These are phyloP conservation scores for Xylaria cubensis DNA, from an alignment of 495 filamentous ascomycete genomes.

Conservation along the genomic window DNA sequence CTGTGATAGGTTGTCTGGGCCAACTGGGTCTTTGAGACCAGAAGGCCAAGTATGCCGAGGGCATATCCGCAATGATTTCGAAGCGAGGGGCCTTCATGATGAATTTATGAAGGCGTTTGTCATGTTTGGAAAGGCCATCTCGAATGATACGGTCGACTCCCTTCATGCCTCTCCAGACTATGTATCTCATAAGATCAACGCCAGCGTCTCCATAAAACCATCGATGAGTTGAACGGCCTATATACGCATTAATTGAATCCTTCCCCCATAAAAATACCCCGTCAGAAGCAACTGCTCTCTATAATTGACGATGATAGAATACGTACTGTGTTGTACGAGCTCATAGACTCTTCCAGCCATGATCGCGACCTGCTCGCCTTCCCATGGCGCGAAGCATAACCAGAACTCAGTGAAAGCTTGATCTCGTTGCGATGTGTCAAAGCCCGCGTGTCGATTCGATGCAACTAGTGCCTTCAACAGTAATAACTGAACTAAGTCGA, in stretches of 20 bases:
- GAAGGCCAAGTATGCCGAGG: no score
- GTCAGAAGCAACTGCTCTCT: neutral
- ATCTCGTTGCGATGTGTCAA: neutral
- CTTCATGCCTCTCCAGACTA: neutral
- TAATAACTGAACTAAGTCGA: neutral
- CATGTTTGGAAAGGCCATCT: neutral
- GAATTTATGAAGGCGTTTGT: neutral
- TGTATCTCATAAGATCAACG: no score
- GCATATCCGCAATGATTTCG: neutral
- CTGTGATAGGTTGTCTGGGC: no score
- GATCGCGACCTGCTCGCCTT: neutral
- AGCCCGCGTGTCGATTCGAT: neutral
- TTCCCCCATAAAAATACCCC: no score
- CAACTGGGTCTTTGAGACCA: no score
- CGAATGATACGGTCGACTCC: neutral
- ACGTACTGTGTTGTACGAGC: no score
- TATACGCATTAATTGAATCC: no score
- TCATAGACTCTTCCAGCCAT: neutral
- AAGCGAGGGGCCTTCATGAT: neutral
- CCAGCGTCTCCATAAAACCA: no score
- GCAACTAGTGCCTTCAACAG: neutral
- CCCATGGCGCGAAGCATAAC: neutral
- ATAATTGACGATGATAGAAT: neutral
- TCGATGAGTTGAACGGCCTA: no score
- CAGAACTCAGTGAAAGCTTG: neutral